Percentiles rank a stretch among this genome's conserved stretches.
These are phyloP conservation scores for Xylaria intraflava DNA, from an alignment of 495 filamentous ascomycete species.

Conservation along the genomic window DNA sequence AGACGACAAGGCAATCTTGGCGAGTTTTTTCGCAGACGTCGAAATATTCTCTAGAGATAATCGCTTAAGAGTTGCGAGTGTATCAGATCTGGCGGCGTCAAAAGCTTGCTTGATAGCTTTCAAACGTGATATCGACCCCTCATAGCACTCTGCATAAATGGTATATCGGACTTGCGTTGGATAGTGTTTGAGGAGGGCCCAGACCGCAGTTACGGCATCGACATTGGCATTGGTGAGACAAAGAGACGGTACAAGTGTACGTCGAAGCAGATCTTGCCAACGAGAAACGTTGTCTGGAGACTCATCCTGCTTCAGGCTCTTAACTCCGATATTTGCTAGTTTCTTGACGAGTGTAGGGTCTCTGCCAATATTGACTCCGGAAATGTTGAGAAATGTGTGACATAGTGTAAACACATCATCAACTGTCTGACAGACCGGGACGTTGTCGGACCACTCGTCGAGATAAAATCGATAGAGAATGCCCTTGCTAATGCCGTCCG, in stretches of 20 bases:
- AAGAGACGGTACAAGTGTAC: conserved; percentile 74
- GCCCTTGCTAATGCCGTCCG: conserved; percentile 70
- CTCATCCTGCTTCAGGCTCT: conserved; percentile 61
- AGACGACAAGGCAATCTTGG: conserved; percentile 78
- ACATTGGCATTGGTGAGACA: conserved; percentile 78
- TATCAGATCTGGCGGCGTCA: conserved; percentile 65
- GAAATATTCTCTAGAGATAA: conserved; percentile 79
- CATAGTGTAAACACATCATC: conserved; percentile 89
- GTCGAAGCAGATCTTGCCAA: conserved; percentile 76
- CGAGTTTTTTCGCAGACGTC: conserved; percentile 74
- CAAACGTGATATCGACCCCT: conserved; percentile 63
- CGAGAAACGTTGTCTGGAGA: conserved; percentile 61
- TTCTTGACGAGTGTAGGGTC: conserved; percentile 73
- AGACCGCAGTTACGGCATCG: conserved; percentile 76
- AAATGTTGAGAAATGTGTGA: conserved; percentile 72
- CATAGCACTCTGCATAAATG: conserved; percentile 91
- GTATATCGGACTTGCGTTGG: conserved; percentile 71
- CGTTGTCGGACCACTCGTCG: conserved; percentile 92
- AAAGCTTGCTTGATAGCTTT: conserved; percentile 77
- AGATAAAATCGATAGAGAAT: conserved; percentile 86
- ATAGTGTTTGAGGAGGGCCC: conserved; percentile 70
- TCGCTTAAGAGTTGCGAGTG: conserved; percentile 73
- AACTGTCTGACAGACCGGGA: conserved; percentile 81
- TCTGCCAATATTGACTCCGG: conserved; percentile 80
- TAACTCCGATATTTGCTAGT: conserved; percentile 70